A percentile compares a stretch with the other conserved stretches of the same genome.
phyloP scores from a whole-genome alignment of 192 early-diverging fungal species.

The Gonapodya prolifera region DNA sequence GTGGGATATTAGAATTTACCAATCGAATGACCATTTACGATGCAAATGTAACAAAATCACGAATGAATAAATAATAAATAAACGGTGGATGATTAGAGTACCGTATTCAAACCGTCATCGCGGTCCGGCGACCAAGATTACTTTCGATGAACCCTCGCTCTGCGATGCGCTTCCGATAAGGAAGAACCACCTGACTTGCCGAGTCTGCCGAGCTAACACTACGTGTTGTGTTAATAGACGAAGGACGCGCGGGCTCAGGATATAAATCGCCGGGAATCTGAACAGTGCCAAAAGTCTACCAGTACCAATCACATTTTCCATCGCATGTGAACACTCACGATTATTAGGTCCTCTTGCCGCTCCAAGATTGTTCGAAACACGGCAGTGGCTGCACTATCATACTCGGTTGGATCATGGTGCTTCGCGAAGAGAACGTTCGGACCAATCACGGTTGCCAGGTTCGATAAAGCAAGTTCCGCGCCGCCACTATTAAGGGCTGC shows the following conservation, averaged over 20 bases:
- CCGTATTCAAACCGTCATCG: neutral
- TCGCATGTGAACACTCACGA: neutral
- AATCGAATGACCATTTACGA: too few species aligned
- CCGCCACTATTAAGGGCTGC: conserved; percentile 21
- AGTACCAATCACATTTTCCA: neutral
- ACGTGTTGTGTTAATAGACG: neutral
- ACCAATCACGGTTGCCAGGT: conserved; percentile 85
- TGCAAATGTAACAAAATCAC: too few species aligned
- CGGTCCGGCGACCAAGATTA: neutral
- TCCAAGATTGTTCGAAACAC: conserved; percentile 8
- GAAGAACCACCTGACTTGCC: neutral
- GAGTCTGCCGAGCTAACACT: neutral
- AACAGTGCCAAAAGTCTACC: neutral
- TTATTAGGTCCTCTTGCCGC: conserved; percentile 4
- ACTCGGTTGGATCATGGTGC: conserved; percentile 64
- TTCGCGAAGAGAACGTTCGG: conserved; percentile 86
- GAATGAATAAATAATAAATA: too few species aligned
- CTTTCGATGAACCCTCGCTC: neutral
- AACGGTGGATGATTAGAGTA: neutral
- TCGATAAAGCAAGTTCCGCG: conserved; percentile 82
- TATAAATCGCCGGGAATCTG: neutral
- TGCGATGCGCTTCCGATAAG: neutral
- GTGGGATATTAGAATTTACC: too few species aligned
- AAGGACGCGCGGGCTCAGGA: neutral
- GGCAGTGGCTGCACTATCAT: conserved; percentile 17